Percentiles rank a stretch among this genome's conserved stretches.
Conservation (phyloP, 2,329 filamentous ascomycete species). For the Lecanicillium sp. region DNA sequence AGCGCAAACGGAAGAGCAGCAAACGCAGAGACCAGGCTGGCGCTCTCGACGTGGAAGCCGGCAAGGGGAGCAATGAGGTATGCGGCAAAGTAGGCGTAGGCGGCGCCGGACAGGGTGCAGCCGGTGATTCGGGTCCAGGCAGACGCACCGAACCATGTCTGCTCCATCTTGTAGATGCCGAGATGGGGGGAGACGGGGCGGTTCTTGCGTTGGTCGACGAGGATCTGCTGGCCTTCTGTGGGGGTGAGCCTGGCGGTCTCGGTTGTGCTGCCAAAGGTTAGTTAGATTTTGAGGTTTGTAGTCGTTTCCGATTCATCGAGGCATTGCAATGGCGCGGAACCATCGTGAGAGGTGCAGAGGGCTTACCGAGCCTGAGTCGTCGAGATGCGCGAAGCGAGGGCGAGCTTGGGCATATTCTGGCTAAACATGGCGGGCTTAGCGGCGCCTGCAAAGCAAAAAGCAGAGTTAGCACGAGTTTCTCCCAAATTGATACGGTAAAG, state of each 20-base stretch:
- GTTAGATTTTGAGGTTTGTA: background rate
- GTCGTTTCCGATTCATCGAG: too few species aligned
- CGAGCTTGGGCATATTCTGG: slow-evolving; percentile 38
- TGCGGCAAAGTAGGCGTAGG: slow-evolving; percentile 73
- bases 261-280: slow-evolving; percentile 34
- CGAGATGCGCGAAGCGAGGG: slow-evolving; percentile 31
- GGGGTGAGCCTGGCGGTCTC: slow-evolving; percentile 50
- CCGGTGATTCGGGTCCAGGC: slow-evolving; percentile 81
- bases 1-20: slow-evolving; percentile 49
- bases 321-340: background rate
- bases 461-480: background rate
- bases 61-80: slow-evolving; percentile 75
- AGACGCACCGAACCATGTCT: slow-evolving; percentile 72
- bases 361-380: slow-evolving; percentile 40
- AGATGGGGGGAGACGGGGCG: slow-evolving; percentile 84
- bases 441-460: slow-evolving; percentile 16
- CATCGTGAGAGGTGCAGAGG: background rate
- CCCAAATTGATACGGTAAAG: background rate
- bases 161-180: slow-evolving; percentile 73
- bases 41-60: slow-evolving; percentile 54
- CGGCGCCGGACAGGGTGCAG: slow-evolving; percentile 55
- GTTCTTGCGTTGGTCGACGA: slow-evolving; percentile 69
- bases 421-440: slow-evolving; percentile 37
- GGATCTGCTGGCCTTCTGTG: slow-evolving; percentile 52
- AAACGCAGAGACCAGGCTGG: slow-evolving; percentile 51